Evolutionary conservation across 1,139 yeast genomes (phyloP).

Genomic region (Keqinozyma sinolaborantium): DNA sequence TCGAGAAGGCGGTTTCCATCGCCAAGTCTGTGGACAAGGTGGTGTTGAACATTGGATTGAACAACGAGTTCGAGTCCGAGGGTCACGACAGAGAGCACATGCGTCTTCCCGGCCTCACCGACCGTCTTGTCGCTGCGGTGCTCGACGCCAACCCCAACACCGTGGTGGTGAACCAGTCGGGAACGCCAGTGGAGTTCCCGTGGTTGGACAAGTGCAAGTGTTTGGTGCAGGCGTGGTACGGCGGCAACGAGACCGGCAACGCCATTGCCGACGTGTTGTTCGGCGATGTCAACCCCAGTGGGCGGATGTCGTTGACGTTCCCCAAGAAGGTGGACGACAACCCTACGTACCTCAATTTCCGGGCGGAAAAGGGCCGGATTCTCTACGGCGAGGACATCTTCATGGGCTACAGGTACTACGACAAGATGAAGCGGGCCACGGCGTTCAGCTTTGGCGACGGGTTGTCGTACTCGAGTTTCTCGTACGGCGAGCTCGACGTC

Average conservation of each 20-base stretch:
- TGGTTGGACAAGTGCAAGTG: conserved; percentile 48
- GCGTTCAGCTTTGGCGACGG: conserved; percentile 63
- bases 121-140: conserved; percentile 45
- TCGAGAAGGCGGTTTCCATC: conserved; percentile 19
- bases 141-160: conserved; percentile 47
- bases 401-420: conserved; percentile 61
- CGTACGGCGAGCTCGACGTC: conserved; percentile 13
- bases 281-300: conserved; percentile 25
- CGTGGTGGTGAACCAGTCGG: conserved; percentile 55
- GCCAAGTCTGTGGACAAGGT: conserved; percentile 35
- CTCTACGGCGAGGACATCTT: conserved; percentile 55
- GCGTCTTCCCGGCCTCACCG: conserved; percentile 44
- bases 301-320: conserved; percentile 35
- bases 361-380: conserved; percentile 44
- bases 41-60: conserved; percentile 36
- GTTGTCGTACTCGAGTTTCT: conserved; percentile 52
- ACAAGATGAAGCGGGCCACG: conserved; percentile 41
- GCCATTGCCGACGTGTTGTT: conserved; percentile 22
- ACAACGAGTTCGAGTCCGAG: conserved; percentile 34
- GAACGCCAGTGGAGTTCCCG: conserved; percentile 62
- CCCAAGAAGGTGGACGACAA: conserved; percentile 39
- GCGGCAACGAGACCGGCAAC: conserved; percentile 26
- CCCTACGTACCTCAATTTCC: conserved; percentile 43
- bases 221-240: conserved; percentile 48
- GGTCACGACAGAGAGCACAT: conserved; percentile 29